Base-by-base conservation (phyloP, 192 early-diverging fungal genomes). In the Rhizophagus sp. region DNA sequence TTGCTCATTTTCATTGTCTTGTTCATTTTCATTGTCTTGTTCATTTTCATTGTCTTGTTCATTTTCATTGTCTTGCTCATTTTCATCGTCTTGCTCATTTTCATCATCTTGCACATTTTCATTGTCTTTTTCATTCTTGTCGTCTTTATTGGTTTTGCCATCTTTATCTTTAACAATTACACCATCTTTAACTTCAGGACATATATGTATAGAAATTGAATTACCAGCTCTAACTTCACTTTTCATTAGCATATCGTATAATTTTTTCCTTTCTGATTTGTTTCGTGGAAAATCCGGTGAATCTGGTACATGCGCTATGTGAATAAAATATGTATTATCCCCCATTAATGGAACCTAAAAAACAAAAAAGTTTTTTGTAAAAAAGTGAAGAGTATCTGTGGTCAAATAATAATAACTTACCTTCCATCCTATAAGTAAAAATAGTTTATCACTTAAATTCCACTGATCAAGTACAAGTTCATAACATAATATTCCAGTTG, bases 381-480 rank as follows among this genome's bases (percentile, higher is more conserved):
- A 67, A 67, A 67, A 12, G 11, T 22, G 8, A 13, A 30, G 10
- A 30, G 12, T 33, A 5, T 34, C 25, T 33, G 9, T 67, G 9
- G 12, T 11, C n/a, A 25, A 15, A 30, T 27, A 8, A 17, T 66
- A 66, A 10, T 66, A 30, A 67, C 65, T 33, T 67, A 73, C 71
- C 8, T 49, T 27, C 71, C 71, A 73, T 24, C 71, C 71, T 25
- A 73, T 73, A 49, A 73, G 19, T 39, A 73, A 49, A 73, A 73
- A 73, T 27, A 73, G 24, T 15, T 41, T n/a, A 73, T 73, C n/a
- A n/a, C 12, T 49, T 15, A 73, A 49, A 13, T 13, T 44, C 36
- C 36, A 25, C 1, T 4, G 5, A 19, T 73, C 44, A 73, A 13
- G 24, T 19, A 47, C 15, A 27, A 73, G 44, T 73, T 73, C 71